These are phyloP conservation scores for Tylopilus sp. DNA, from an alignment of 768 basidiomycete species.

Conservation along the genomic window DNA sequence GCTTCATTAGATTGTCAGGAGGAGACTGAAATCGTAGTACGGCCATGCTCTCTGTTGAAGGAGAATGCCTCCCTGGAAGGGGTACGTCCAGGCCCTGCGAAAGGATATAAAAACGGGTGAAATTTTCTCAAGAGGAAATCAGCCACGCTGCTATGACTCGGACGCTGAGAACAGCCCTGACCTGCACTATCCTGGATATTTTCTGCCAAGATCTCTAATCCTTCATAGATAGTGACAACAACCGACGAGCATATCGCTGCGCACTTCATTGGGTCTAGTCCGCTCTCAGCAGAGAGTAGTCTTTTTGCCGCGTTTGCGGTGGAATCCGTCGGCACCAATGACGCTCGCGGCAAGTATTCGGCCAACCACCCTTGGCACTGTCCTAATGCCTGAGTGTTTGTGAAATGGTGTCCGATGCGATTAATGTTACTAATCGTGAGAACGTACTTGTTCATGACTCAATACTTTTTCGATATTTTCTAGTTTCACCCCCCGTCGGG, in stretches of 20 bases:
- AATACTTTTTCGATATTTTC: constrained; percentile 55
- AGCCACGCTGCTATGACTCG: neutral
- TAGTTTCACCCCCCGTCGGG: constrained; percentile 53
- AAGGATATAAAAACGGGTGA: constrained; percentile 67
- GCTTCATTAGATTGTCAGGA: neutral
- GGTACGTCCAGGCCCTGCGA: constrained; percentile 33
- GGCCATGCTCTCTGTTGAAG: constrained; percentile 27
- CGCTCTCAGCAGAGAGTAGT: constrained; percentile 29
- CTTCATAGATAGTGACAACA: constrained; percentile 56
- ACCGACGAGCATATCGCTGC: constrained; percentile 76
- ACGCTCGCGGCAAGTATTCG: constrained; percentile 48
- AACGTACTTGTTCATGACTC: constrained; percentile 76
- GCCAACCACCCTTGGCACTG: constrained; percentile 69
- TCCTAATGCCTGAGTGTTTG: constrained; percentile 58
- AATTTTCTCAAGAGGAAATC: constrained; percentile 46
- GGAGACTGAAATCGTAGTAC: constrained; percentile 36
- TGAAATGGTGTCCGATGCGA: neutral
- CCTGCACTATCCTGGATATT: constrained; percentile 58
- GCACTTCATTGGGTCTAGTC: constrained; percentile 43
- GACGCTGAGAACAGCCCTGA: neutral
- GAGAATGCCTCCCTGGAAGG: constrained; percentile 26
- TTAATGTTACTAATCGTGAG: neutral
- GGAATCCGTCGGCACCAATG: constrained; percentile 57
- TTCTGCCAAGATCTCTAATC: constrained; percentile 56
- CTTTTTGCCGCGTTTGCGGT: constrained; percentile 67